Evolutionary conservation across 2,329 filamentous ascomycete genomes (phyloP).

Genomic region (Amesomyces nigricolor): DNA sequence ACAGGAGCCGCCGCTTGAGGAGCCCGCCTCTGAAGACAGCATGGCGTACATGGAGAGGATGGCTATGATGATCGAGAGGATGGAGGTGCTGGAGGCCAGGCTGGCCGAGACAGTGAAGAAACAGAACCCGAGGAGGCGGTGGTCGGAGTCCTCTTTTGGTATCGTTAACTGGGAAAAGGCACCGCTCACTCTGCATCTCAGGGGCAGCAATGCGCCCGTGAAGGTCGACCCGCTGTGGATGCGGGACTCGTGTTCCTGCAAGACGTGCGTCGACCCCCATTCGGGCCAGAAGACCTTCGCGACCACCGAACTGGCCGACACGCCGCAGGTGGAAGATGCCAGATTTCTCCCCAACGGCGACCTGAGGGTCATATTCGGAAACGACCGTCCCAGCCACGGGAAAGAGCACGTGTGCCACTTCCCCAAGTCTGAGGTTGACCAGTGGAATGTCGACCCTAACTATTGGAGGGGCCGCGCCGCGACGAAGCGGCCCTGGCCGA

Average conservation of each 20-base stretch:
- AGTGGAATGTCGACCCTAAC: background rate
- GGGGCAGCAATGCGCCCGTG: too few species aligned
- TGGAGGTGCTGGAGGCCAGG: too few species aligned
- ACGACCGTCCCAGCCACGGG: slow-evolving; percentile 36
- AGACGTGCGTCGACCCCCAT: slow-evolving; percentile 47
- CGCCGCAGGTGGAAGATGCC: slow-evolving; percentile 32
- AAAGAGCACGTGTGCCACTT: slow-evolving; percentile 33
- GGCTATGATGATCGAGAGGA: too few species aligned
- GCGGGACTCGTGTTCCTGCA: slow-evolving; percentile 52
- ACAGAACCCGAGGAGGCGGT: background rate
- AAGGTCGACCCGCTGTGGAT: slow-evolving; percentile 30
- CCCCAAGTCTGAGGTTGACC: slow-evolving; percentile 26
- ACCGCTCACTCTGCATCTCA: too few species aligned
- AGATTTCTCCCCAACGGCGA: slow-evolving; percentile 34
- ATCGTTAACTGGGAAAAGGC: too few species aligned
- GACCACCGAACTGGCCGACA: slow-evolving; percentile 36
- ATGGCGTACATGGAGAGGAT: too few species aligned
- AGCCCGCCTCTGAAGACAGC: too few species aligned
- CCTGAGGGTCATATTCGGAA: slow-evolving; percentile 56
- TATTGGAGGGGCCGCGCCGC: background rate
- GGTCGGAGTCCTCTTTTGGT: background rate
- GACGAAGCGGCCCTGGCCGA: background rate
- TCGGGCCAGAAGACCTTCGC: slow-evolving; percentile 55
- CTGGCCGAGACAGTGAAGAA: background rate
- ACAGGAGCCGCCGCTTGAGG: too few species aligned